Evolutionary conservation across 1,284 basidiomycete genomes (phyloP).

Genomic region (Ceratorhiza oryzae-sativae): DNA sequence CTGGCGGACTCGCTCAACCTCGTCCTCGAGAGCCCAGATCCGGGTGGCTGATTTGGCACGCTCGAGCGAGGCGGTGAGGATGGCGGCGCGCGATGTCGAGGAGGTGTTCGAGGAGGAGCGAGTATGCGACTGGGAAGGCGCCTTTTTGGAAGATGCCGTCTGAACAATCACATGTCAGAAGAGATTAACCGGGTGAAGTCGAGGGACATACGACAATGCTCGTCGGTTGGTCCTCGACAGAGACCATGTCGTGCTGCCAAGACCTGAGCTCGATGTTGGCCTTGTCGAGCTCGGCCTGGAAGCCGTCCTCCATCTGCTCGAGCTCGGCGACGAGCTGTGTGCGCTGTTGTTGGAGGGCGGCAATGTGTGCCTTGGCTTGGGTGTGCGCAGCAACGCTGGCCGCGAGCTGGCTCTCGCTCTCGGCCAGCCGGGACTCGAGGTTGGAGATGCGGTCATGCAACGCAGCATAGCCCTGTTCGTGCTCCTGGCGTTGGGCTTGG

Average conservation of each 20-base stretch:
- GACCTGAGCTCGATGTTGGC: slow-evolving; percentile 4
- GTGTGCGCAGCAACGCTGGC: not conserved
- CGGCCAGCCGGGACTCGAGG: slow-evolving; percentile 14
- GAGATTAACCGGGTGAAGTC: not conserved
- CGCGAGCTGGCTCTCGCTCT: slow-evolving; percentile 2
- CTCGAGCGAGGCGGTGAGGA: slow-evolving; percentile 18
- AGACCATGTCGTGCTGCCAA: slow-evolving; percentile 16
- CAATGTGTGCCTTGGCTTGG: slow-evolving; percentile 22
- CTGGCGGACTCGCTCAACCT: slow-evolving; percentile 30
- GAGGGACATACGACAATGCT: not conserved
- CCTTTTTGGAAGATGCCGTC: not conserved
- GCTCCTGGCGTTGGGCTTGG: not conserved
- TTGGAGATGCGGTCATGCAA: slow-evolving; percentile 2
- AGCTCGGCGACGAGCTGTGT: slow-evolving; percentile 22
- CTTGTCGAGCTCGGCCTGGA: slow-evolving; percentile 32
- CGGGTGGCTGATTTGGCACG: slow-evolving; percentile 33
- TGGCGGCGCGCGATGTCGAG: not conserved
- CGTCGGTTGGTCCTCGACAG: not conserved
- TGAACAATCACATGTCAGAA: not conserved
- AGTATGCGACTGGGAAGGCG: not conserved
- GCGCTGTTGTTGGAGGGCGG: slow-evolving; percentile 27
- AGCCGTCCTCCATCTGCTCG: slow-evolving; percentile 36
- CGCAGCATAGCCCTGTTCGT: not conserved
- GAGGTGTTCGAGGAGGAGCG: not conserved
- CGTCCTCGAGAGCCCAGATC: slow-evolving; percentile 35